Evolutionary conservation across 2,329 filamentous ascomycete genomes (phyloP).

Genomic region (Botrytis galanthina): DNA sequence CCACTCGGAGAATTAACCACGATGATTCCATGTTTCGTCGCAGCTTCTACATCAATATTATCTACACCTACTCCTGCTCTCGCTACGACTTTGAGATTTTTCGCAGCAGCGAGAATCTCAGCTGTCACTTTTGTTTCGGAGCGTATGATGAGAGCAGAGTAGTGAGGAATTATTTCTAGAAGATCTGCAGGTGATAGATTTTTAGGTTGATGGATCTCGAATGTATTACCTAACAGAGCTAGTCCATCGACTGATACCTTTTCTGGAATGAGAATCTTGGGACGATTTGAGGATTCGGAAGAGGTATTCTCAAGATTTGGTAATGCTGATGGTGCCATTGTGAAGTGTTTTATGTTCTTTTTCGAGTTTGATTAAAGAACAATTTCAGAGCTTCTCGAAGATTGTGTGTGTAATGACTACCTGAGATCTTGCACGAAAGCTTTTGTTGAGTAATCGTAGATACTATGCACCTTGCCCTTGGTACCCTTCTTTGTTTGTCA

Average conservation of each 20-base stretch:
- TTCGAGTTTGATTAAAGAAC: not conserved
- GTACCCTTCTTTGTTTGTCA: not conserved
- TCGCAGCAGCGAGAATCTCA: conserved; percentile 61
- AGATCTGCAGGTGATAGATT: conserved; percentile 63
- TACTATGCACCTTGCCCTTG: not conserved
- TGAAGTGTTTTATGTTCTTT: not conserved
- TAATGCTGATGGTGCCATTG: conserved; percentile 33
- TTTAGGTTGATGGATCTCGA: conserved; percentile 68
- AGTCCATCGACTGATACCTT: conserved; percentile 79
- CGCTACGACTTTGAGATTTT: conserved; percentile 72
- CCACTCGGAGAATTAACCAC: conserved; percentile 78
- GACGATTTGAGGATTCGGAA: conserved; percentile 21
- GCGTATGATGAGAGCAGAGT: conserved; percentile 75
- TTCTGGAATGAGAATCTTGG: conserved; percentile 68
- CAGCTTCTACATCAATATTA: conserved; percentile 73
- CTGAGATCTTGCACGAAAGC: too few relatives aligned
- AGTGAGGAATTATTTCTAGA: conserved; percentile 63
- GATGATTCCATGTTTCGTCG: conserved; percentile 70
- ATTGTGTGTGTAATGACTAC: not conserved
- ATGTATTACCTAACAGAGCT: conserved; percentile 61
- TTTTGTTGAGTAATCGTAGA: too few relatives aligned
- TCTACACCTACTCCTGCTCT: conserved; percentile 80
- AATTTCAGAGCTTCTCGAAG: not conserved
- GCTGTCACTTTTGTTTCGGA: conserved; percentile 80
- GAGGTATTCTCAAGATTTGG: not conserved